Conservation (phyloP, 129 eudicot genomes). For the Sambucus nigra region DNA sequence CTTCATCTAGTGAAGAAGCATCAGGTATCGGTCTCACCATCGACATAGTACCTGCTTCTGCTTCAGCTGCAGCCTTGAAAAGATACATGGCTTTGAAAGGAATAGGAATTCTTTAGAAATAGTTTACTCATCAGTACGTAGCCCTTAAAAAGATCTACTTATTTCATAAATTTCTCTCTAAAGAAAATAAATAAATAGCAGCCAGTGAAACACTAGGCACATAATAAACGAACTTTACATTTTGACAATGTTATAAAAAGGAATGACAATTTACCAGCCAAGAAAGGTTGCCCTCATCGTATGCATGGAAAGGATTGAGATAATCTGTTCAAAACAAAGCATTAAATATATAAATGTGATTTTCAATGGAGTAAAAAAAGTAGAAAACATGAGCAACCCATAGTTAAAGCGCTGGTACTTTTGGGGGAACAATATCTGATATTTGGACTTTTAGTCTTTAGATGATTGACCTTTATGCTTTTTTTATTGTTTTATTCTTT, state of each 20-base stretch:
- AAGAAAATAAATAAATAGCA: too few species aligned
- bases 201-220: too few species aligned
- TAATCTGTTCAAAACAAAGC: constrained; percentile 44
- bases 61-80: constrained; percentile 99
- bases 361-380: background rate
- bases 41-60: constrained; percentile 96
- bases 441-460: too few species aligned
- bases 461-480: too few species aligned
- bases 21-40: constrained; percentile 70
- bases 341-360: too few species aligned
- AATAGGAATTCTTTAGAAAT: background rate
- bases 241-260: background rate
- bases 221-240: background rate
- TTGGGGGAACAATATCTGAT: background rate
- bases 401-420: background rate
- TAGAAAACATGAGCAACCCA: constrained; percentile 2
- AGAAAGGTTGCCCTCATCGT: constrained; percentile 98
- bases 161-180: too few species aligned
- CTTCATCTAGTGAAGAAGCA: constrained; percentile 84
- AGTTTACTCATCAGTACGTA: background rate
- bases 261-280: constrained; percentile 74
- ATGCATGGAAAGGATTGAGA: constrained; percentile 96
- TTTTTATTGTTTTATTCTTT: too few species aligned
- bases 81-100: background rate
- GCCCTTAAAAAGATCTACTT: background rate